A percentile compares a stretch with the other conserved stretches of the same genome.
Evolutionary conservation across 2,329 filamentous ascomycete species (phyloP).

Genomic region (Fusarium chuoi): DNA sequence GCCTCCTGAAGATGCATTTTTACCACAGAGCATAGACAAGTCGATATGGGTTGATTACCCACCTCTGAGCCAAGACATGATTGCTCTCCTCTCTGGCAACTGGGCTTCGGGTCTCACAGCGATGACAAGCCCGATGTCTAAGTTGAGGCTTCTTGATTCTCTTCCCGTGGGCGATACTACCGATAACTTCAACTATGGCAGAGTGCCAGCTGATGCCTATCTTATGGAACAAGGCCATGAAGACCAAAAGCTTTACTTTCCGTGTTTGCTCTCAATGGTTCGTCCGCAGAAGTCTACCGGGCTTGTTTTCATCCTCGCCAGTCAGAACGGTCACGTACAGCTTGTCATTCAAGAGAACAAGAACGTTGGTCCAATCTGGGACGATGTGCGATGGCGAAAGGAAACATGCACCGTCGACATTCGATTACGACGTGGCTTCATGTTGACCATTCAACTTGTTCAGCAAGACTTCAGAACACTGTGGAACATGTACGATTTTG

Average conservation of each 20-base stretch:
- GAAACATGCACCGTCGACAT: constrained; percentile 74
- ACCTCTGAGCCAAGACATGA: constrained; percentile 75
- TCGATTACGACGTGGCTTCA: constrained; percentile 78
- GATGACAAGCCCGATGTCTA: constrained; percentile 57
- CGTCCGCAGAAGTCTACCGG: constrained; percentile 75
- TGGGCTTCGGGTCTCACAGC: constrained; percentile 61
- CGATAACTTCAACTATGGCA: constrained; percentile 80
- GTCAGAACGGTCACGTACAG: constrained; percentile 81
- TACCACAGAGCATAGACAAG: constrained; percentile 83
- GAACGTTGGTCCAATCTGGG: constrained; percentile 78
- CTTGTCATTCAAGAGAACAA: constrained; percentile 77
- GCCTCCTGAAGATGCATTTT: constrained; percentile 72
- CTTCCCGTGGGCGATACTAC: constrained; percentile 81
- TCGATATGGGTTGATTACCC: constrained; percentile 86
- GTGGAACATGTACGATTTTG: constrained; percentile 88
- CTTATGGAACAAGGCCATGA: constrained; percentile 79
- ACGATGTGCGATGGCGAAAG: constrained; percentile 82
- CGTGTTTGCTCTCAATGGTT: constrained; percentile 80
- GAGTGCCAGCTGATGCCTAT: constrained; percentile 78
- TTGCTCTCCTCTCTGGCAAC: constrained; percentile 74
- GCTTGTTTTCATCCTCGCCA: constrained; percentile 78
- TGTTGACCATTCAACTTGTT: constrained; percentile 75
- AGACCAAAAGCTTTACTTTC: constrained; percentile 73
- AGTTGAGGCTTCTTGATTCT: constrained; percentile 69
- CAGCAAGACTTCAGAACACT: constrained; percentile 82